These are phyloP conservation scores for Calcarisporium arbuscula DNA, from an alignment of 2,329 filamentous ascomycete species.

Conservation along the genomic window DNA sequence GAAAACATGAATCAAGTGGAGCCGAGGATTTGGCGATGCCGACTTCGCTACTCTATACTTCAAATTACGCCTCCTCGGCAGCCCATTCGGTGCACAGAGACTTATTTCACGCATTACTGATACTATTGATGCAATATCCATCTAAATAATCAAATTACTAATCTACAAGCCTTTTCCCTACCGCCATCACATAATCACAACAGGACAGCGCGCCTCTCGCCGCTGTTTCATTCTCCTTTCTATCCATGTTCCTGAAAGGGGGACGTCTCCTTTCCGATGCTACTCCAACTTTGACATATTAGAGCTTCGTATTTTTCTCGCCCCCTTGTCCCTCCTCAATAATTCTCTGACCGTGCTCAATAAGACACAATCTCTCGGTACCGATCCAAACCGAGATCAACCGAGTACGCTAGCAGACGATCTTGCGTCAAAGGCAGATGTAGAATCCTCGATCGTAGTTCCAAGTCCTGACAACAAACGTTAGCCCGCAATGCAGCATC, in stretches of 20 bases:
- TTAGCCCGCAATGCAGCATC: conserved; percentile 13
- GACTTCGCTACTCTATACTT: too few species aligned
- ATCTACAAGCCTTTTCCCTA: conserved; percentile 5
- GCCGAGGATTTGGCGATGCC: conserved; percentile 9
- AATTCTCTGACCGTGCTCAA: conserved; percentile 13
- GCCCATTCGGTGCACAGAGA: background rate
- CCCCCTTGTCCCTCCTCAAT: conserved; percentile 1
- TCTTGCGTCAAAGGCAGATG: conserved; percentile 66
- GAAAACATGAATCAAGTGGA: background rate
- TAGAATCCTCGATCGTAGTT: conserved; percentile 39
- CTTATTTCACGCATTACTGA: background rate
- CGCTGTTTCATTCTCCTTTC: too few species aligned
- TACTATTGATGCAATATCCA: background rate
- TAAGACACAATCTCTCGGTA: conserved; percentile 58
- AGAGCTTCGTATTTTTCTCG: background rate
- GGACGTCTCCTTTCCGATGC: too few species aligned
- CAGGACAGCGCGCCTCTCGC: too few species aligned
- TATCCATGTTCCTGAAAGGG: too few species aligned
- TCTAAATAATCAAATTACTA: conserved; percentile 7
- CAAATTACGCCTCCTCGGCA: background rate
- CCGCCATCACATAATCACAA: background rate
- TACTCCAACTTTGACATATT: background rate
- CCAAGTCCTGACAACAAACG: conserved; percentile 22
- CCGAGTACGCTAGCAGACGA: conserved; percentile 62
- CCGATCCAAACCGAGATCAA: conserved; percentile 62